Evolutionary conservation across 2,329 filamentous ascomycete genomes (phyloP), one percentile per base, ranked within the genome.

Genomic region (Aspergillaceae sp.): DNA sequence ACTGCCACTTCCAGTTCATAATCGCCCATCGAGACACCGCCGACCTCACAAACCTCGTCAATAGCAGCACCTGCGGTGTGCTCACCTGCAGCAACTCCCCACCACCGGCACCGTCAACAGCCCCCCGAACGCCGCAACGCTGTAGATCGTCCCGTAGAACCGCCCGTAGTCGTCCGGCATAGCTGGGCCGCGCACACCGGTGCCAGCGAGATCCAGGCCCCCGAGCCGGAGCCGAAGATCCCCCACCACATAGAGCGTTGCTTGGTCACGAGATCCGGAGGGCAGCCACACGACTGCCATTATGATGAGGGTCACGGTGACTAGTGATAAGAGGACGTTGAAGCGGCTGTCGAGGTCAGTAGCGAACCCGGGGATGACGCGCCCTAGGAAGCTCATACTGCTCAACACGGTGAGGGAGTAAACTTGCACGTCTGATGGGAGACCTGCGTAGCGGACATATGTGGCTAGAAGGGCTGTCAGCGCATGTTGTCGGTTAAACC

Each of bases 161-260:
- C 69, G 57, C 2, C 72, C 72, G 48, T 74, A 75, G 11, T 74
- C 0, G 71, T 65, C 4, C 68, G 61, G 46, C 72, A 75, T 0
- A 73, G 63, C 41, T 74, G 69, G 0, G 71, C 72, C 26, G 74
- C 62, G 44, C 73, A 75, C 0, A 73, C 73, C 40, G 62, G 51
- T 4, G 66, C 65, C 1, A 74, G 61, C 0, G 69, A 70, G n/a
- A 75, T 57, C 58, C 71, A 75, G 0, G 69, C 69, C 0, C 73
- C 73, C 1, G 70, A 73, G 0, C 71, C 71, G n/a, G 75, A 73
- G 0, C 73, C 74, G 57, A 73, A 76, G 0, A 75, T 51, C 0
- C 68, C 68, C 71, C 1, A 68, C 62, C 33, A 74, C 61, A 45
- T 74, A 75, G 2, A 76, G 52, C 0, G 67, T 69, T 0, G 55